A percentile compares a stretch with the other conserved stretches of the same genome.
These are phyloP conservation scores for Bipolaris sorokiniana DNA, from an alignment of 2,329 filamentous ascomycete species.

Conservation along the genomic window DNA sequence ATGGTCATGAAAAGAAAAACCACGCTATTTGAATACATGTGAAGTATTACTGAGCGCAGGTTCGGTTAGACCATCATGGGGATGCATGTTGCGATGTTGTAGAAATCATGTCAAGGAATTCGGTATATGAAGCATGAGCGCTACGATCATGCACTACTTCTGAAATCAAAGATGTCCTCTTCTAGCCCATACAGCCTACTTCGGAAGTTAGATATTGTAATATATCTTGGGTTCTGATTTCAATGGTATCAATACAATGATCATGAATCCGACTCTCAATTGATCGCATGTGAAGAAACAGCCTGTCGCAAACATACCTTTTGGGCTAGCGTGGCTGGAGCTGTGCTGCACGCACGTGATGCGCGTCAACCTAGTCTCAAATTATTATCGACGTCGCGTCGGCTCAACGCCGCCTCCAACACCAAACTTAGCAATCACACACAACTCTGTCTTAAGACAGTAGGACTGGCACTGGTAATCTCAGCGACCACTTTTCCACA, in stretches of 20 bases:
- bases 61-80: background rate
- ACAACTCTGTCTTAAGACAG: background rate
- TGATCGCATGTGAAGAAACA: background rate
- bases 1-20: background rate
- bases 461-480: background rate
- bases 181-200: no score
- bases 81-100: no score
- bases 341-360: constrained; percentile 31
- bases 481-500: background rate
- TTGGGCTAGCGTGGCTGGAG: constrained; percentile 24
- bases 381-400: constrained; percentile 21
- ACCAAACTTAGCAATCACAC: background rate
- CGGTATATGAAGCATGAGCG: no score
- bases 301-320: constrained; percentile 28
- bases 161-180: no score
- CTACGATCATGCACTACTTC: no score
- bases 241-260: background rate
- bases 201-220: no score
- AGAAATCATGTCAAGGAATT: no score
- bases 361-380: constrained; percentile 20
- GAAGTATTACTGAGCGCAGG: background rate
- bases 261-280: background rate
- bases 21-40: background rate
- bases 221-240: no score
- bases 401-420: background rate